Evolutionary conservation across 78 protist species (phyloP).

Genomic region (Chrysochromulina tobinii): DNA sequence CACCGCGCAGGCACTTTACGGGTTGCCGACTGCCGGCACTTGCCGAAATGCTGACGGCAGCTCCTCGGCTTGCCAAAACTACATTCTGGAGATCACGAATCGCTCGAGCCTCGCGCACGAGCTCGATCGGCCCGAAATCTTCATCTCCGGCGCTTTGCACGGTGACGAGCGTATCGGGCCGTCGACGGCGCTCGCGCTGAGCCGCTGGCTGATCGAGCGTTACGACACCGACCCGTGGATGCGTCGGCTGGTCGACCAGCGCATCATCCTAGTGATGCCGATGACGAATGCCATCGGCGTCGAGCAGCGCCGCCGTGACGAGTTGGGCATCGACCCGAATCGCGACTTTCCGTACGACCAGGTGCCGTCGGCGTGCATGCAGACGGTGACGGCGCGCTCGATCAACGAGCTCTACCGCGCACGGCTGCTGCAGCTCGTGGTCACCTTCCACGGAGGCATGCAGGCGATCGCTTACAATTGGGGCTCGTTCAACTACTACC

Average conservation of each 20-base stretch:
- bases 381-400: constrained; percentile 12
- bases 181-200: background rate
- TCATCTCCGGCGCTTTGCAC: constrained; percentile 12
- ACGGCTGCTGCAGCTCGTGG: background rate
- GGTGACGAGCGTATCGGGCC: constrained; percentile 13
- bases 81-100: background rate
- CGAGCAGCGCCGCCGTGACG: background rate
- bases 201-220: background rate
- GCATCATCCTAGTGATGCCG: background rate
- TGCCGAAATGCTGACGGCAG: background rate
- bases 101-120: background rate
- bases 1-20: background rate
- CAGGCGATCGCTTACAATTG: constrained; percentile 23
- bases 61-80: background rate
- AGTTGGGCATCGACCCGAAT: constrained; percentile 23
- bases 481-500: constrained; percentile 5
- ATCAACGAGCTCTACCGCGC: constrained; percentile 31
- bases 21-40: background rate
- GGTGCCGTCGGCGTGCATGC: background rate
- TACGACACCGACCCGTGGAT: background rate
- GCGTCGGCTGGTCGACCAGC: constrained; percentile 31
- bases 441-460: constrained; percentile 42
- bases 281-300: constrained; percentile 21
- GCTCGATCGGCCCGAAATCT: background rate
- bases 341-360: constrained; percentile 28